Evolutionary conservation across 306 rosid genomes (phyloP), one percentile per base, ranked within the genome.

Genomic region (Cucurbita moschata): DNA sequence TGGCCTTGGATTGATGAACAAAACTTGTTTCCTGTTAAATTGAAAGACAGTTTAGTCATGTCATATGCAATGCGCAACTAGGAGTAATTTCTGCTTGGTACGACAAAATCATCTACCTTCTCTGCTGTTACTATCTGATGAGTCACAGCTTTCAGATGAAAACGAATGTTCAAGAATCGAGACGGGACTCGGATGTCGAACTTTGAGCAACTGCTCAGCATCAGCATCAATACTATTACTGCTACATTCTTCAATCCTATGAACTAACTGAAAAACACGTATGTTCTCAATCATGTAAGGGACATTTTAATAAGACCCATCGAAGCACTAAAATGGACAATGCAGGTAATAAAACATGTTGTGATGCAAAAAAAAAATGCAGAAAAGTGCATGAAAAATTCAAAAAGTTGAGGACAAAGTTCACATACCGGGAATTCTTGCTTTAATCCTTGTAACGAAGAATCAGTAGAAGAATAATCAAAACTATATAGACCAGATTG

Each of bases 121-220:
- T 40, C 82, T 77, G 79, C 87, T 85, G 50, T 77, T 81, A 77
- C 92, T 74, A 57, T 87, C 94, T 3, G 89, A 85, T 69, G 98
- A 94, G 56, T 83, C 92, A 47, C 81, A 83, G 81, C 96, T 90
- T 75, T 94, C 98, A 75, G 81, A 75, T 57, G 97, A 94, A 81
- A 89, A 86, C 35, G 92, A 82, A 72, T 87, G 89, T 83, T 89
- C 95, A 19, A 94, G 85, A 85, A 94, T 82, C 21, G 98, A 94
- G 63, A 87, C 81, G 43, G 98, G 97, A 85, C 98, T 90, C 54
- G 92, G 92, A 73, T 89, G 86, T 53, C 96, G 82, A 71, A 82
- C 54, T 76, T 74, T 82, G 54, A 26, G 72, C 38, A 74, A 73
- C 43, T 63, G 78, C 44, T 76, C 87, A 61, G 80, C 66, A 46